Conservation (phyloP, 163 green algal genomes). For the Chloroidium sp. region DNA sequence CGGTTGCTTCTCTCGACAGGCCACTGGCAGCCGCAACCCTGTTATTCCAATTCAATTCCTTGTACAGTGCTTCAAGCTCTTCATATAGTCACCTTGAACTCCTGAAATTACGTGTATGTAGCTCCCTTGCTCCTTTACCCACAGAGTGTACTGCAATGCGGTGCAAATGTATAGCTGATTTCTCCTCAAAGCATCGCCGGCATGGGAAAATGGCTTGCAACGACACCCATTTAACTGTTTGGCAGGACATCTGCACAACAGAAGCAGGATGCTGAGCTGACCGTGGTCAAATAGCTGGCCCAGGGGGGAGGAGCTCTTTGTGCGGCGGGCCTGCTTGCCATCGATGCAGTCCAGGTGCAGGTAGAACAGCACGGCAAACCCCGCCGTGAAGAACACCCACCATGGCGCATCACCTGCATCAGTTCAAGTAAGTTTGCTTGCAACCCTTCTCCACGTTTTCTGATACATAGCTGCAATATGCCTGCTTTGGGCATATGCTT, state of each 20-base stretch:
- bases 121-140: too few species aligned
- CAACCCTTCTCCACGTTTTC: background rate
- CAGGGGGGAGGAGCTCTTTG: slow-evolving; percentile 71
- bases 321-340: slow-evolving; percentile 80
- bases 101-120: too few species aligned
- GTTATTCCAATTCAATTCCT: too few species aligned
- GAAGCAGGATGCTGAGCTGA: background rate
- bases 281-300: slow-evolving; percentile 95
- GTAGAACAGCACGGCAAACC: slow-evolving; percentile 46
- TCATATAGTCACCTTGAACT: too few species aligned
- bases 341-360: slow-evolving; percentile 55
- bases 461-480: background rate
- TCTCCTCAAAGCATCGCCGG: background rate
- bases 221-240: background rate
- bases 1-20: too few species aligned
- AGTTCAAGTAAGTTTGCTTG: background rate
- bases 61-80: too few species aligned
- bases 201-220: background rate
- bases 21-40: too few species aligned
- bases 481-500: too few species aligned
- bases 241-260: background rate
- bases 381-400: slow-evolving; percentile 64
- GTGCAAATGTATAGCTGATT: too few species aligned
- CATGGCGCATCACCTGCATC: slow-evolving; percentile 37
- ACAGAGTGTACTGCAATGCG: too few species aligned